phyloP scores from a whole-genome alignment of 371 early-diverging fungal genomes.

The Mucor plumbeus region DNA sequence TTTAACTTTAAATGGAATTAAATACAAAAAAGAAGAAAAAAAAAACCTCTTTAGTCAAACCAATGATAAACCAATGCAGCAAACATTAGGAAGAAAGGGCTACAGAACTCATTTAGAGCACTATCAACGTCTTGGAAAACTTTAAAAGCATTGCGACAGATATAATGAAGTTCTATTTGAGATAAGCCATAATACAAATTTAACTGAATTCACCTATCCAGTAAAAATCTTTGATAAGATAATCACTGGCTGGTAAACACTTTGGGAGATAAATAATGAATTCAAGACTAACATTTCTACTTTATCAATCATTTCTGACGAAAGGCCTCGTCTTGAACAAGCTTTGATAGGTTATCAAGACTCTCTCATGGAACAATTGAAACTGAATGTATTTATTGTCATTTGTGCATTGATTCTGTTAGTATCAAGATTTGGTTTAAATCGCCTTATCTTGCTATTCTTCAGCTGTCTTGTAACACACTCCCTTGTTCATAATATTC shows the following conservation, averaged over 20 bases:
- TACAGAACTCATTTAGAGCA: not conserved
- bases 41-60: not conserved
- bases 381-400: not conserved
- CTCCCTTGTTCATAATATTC: too few relatives aligned
- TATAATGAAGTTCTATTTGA: not conserved
- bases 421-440: not conserved
- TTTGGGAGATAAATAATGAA: not conserved
- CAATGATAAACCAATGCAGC: not conserved
- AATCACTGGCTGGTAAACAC: not conserved
- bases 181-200: not conserved
- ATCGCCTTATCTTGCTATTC: too few relatives aligned
- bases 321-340: not conserved
- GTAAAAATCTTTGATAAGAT: not conserved
- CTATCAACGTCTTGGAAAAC: not conserved
- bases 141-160: not conserved
- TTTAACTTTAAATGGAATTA: not conserved
- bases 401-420: not conserved
- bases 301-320: not conserved
- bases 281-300: not conserved
- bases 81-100: not conserved
- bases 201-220: not conserved
- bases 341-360: not conserved
- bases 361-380: not conserved
- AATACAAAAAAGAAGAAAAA: not conserved
- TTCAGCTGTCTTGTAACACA: too few relatives aligned